Evolutionary conservation across 164 flowering plant genomes (phyloP).

Genomic region (Tinospora cordifolia): DNA sequence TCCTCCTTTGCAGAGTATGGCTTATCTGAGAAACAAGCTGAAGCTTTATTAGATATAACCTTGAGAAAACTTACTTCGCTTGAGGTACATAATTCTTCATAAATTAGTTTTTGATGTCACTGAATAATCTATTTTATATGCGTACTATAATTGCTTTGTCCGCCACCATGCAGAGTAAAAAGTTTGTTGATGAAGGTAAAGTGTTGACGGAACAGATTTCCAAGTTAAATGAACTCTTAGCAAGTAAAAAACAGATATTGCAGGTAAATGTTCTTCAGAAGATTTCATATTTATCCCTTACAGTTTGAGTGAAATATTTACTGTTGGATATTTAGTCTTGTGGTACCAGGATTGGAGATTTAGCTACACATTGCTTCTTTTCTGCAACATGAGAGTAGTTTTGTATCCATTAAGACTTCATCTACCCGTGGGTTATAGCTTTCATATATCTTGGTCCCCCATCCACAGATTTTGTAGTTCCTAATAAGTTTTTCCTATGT

Average conservation of each 20-base stretch:
- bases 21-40: constrained; percentile 90
- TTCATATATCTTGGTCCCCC: too few species aligned
- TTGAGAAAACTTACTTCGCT: constrained; percentile 68
- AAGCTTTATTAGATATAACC: constrained; percentile 81
- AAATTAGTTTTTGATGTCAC: background rate
- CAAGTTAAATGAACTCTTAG: constrained; percentile 63
- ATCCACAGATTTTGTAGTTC: too few species aligned
- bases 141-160: background rate
- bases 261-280: constrained; percentile 39
- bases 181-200: constrained; percentile 63
- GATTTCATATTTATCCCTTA: background rate
- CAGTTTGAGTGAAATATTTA: background rate
- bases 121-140: background rate
- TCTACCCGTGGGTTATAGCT: too few species aligned
- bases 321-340: too few species aligned
- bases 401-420: too few species aligned
- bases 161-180: constrained; percentile 50
- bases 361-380: too few species aligned
- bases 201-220: constrained; percentile 63
- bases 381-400: too few species aligned
- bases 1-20: constrained; percentile 43
- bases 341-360: too few species aligned
- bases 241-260: constrained; percentile 61
- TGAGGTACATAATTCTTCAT: constrained; percentile 45
- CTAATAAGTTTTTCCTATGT: too few species aligned